Evolutionary conservation across 805 yeast species (phyloP).

Genomic region (Schwanniomyces pseudopolymorphus): DNA sequence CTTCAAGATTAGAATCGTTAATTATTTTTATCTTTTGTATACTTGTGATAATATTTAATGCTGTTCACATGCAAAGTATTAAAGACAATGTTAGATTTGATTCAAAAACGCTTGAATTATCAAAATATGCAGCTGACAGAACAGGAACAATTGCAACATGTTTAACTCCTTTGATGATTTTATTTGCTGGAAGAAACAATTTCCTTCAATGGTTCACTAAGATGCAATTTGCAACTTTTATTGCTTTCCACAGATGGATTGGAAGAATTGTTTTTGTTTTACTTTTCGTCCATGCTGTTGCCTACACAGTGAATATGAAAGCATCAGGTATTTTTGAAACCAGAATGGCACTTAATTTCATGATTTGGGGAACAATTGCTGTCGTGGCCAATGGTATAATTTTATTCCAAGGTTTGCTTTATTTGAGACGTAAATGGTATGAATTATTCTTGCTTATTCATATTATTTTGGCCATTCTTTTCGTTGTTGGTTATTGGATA

Average conservation of each 20-base stretch:
- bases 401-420: conserved; percentile 30
- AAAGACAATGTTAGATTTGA: conserved; percentile 25
- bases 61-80: conserved; percentile 16
- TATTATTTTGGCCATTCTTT: conserved; percentile 35
- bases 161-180: conserved; percentile 50
- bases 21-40: conserved; percentile 22
- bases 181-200: conserved; percentile 52
- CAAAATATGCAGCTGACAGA: conserved; percentile 47
- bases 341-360: conserved; percentile 18
- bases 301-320: conserved; percentile 20
- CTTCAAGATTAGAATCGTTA: conserved; percentile 36
- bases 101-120: conserved; percentile 14
- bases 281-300: conserved; percentile 29
- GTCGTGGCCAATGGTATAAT: conserved; percentile 34
- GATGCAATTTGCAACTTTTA: conserved; percentile 48
- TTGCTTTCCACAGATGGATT: conserved; percentile 46
- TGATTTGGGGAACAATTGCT: conserved; percentile 37
- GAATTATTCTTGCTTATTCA: conserved; percentile 36
- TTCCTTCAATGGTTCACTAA: conserved; percentile 59
- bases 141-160: conserved; percentile 48
- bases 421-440: conserved; percentile 36
- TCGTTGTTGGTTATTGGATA: conserved; percentile 47
- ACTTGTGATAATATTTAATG: conserved; percentile 14
- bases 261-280: conserved; percentile 32
- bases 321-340: conserved; percentile 8